A percentile compares a stretch with the other conserved stretches of the same genome.
Evolutionary conservation across 202 grass and related monocot genomes (phyloP).

Genomic region (Schoenoplectus triqueter): DNA sequence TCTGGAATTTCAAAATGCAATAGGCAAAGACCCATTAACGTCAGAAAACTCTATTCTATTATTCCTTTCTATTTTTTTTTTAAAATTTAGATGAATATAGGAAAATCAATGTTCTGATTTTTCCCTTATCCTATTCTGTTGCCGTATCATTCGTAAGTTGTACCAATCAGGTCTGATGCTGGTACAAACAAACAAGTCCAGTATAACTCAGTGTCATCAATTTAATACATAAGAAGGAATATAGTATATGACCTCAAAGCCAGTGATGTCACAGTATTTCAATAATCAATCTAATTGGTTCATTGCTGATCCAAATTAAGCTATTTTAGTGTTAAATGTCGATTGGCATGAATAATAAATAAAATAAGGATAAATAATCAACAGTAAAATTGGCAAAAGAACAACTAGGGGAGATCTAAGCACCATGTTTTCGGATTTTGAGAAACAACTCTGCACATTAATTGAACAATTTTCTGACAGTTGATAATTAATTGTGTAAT

Average conservation of each 20-base stretch:
- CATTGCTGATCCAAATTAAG: neutral
- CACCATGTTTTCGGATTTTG: neutral
- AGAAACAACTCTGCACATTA: neutral
- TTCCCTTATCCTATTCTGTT: conserved; percentile 1
- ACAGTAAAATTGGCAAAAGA: neutral
- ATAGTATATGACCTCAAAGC: conserved; percentile 71
- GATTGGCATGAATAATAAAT: neutral
- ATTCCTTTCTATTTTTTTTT: neutral
- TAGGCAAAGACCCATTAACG: neutral
- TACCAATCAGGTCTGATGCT: conserved; percentile 21
- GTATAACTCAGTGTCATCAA: neutral
- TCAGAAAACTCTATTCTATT: neutral
- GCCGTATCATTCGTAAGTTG: neutral
- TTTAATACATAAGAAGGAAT: neutral
- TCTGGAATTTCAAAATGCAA: neutral
- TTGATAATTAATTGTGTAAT: conserved; percentile 4
- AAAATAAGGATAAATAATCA: neutral
- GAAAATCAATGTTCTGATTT: neutral
- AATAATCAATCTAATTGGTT: neutral
- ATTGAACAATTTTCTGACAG: neutral
- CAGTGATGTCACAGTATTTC: conserved; percentile 96
- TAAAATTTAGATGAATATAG: neutral
- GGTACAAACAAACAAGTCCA: neutral
- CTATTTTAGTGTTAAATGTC: neutral
- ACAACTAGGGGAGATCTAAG: neutral